Conservation (phyloP, 345 rosid species). For the Luvunga scandens region DNA sequence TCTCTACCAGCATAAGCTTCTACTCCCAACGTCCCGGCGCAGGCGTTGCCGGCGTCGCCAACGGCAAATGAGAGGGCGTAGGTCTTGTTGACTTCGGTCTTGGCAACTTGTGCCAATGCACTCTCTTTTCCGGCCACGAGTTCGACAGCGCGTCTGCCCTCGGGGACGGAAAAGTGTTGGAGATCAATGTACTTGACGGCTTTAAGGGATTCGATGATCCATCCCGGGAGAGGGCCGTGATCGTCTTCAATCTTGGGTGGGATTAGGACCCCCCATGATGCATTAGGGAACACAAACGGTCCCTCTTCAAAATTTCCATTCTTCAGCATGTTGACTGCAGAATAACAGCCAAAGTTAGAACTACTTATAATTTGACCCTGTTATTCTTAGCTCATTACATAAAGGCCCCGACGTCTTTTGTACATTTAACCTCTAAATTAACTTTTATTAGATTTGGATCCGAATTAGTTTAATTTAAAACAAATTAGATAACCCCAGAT, state of each 20-base stretch:
- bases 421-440: too few relatives aligned
- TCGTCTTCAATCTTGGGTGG: slow-evolving; percentile 56
- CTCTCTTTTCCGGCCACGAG: slow-evolving; percentile 60
- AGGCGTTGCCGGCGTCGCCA: slow-evolving; percentile 42
- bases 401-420: not conserved
- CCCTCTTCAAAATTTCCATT: slow-evolving; percentile 53
- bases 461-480: too few relatives aligned
- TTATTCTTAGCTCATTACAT: not conserved
- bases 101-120: slow-evolving; percentile 41
- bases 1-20: slow-evolving; percentile 45
- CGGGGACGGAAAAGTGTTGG: slow-evolving; percentile 38
- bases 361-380: not conserved
- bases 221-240: slow-evolving; percentile 48
- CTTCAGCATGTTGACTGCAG: slow-evolving; percentile 43
- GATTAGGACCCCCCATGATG: slow-evolving; percentile 49
- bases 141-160: slow-evolving; percentile 43
- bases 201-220: slow-evolving; percentile 56
- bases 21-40: slow-evolving; percentile 39
- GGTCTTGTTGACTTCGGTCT: slow-evolving; percentile 30
- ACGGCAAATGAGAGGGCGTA: slow-evolving; percentile 36
- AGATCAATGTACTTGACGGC: slow-evolving; percentile 52
- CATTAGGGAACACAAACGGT: slow-evolving; percentile 45
- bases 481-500: too few relatives aligned
- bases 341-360: not conserved
- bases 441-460: too few relatives aligned